phyloP scores from a whole-genome alignment of 129 eudicot genomes.

The Apium graveolens region DNA sequence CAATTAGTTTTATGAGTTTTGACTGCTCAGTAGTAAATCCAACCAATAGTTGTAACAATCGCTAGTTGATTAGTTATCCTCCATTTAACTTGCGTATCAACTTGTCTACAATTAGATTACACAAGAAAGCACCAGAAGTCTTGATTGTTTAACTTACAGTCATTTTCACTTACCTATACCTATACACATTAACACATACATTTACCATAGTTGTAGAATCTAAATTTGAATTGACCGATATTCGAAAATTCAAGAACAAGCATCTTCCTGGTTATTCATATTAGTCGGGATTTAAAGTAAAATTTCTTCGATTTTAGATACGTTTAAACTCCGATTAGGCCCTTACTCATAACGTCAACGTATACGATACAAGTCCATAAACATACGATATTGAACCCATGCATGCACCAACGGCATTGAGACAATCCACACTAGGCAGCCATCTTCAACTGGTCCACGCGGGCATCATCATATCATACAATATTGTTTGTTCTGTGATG shows the following conservation, averaged over 20 bases:
- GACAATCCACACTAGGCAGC: background rate
- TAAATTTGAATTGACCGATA: no score
- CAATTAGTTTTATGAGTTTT: background rate
- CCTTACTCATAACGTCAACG: no score
- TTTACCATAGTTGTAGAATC: no score
- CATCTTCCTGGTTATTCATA: no score
- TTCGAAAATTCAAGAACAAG: no score
- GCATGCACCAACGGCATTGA: slow-evolving; percentile 7
- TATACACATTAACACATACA: no score
- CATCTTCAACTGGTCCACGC: slow-evolving; percentile 6
- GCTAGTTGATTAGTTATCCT: background rate
- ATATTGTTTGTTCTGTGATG: background rate
- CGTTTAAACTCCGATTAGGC: no score
- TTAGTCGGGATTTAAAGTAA: no score
- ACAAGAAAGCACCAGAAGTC: background rate
- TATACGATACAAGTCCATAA: background rate
- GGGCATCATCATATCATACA: slow-evolving; percentile 2
- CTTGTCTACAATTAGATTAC: background rate
- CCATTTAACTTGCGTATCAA: background rate
- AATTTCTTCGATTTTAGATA: no score
- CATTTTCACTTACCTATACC: background rate
- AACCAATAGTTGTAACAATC: background rate
- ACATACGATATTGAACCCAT: background rate
- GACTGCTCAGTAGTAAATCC: background rate
- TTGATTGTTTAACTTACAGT: background rate